Percentiles rank a stretch among this genome's conserved stretches.
Conservation (phyloP, 1,284 basidiomycete species). For the Microbotryum intermedium region DNA sequence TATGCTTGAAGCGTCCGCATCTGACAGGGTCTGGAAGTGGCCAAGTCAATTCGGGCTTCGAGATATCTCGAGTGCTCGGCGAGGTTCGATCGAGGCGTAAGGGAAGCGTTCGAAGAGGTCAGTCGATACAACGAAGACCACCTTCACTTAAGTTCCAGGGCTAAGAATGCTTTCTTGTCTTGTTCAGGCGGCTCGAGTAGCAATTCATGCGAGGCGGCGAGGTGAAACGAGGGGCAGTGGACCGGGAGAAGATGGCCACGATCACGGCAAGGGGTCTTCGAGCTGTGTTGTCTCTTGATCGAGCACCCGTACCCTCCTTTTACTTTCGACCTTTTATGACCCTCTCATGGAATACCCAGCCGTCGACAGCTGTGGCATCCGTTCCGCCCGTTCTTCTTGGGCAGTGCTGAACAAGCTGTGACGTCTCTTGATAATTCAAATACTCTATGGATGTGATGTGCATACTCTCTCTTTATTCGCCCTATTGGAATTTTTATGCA, state of each 20-base stretch:
- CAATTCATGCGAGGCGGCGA: conserved; percentile 62
- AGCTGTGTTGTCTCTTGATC: not conserved
- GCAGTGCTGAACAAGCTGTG: too few species aligned
- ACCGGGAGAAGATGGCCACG: not conserved
- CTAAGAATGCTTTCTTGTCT: too few species aligned
- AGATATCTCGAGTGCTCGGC: conserved; percentile 93
- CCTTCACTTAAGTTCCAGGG: not conserved
- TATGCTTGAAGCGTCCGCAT: not conserved
- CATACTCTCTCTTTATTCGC: too few species aligned
- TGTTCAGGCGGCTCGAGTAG: conserved; percentile 60
- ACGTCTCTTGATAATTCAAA: too few species aligned
- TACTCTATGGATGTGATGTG: too few species aligned
- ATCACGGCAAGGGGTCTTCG: not conserved
- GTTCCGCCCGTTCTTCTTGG: too few species aligned
- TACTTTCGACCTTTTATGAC: too few species aligned
- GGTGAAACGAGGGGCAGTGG: conserved; percentile 41
- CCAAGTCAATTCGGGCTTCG: conserved; percentile 79
- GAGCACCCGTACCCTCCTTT: too few species aligned
- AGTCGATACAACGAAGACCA: not conserved
- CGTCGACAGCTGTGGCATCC: too few species aligned
- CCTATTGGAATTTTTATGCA: too few species aligned
- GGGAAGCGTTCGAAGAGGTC: conserved; percentile 75
- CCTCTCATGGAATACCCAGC: too few species aligned
- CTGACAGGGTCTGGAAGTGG: conserved; percentile 60
- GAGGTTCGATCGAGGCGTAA: conserved; percentile 86